Evolutionary conservation across 2,329 filamentous ascomycete species (phyloP), one percentile per base, ranked within the genome.

Genomic region (Dryadomyces quercivorus): DNA sequence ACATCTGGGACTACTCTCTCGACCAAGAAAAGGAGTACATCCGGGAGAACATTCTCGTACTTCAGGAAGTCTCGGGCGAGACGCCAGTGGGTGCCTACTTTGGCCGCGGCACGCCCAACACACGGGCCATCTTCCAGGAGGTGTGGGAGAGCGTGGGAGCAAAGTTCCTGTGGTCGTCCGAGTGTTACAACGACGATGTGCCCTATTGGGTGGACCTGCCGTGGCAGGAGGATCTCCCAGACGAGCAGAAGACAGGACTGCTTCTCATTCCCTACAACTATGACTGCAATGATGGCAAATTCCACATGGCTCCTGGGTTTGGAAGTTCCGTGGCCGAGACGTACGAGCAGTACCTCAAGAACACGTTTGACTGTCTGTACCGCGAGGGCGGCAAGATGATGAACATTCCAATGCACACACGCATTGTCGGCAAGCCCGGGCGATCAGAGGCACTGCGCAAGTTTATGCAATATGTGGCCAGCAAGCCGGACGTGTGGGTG

Each of bases 351-450:
- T 73, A 78, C 58, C 59, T 78, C n/a, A 74, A 75, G 64, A 71
- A 71, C 34, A 72, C 75, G 0, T 79, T 80, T 53, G 76, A 80
- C 59, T 71, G 76, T 21, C 61, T 80, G 38, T 77, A 78, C 57
- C 73, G 74, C 43, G 75, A 78, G 58, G 75, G 75, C 1, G 63
- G 69, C 53, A 78, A 77, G 66, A 80, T 80, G 76, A 80, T 80
- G 77, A 80, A 76, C 0, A 71, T 80, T 34, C 75, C 73, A 2
- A 61, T 79, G 36, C 76, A 79, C 62, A 77, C 73, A 56, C 69
- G 75, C 10, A 75, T 76, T 53, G 71, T 75, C 38, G 76, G 77
- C 1, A 70, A 75, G 42, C 76, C 76, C 0, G 77, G 75, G 2
- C 67, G 77, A 2, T 75, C 75, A 57, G 70, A 67, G 53, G 77